Evolutionary conservation across 495 filamentous ascomycete species (phyloP), one percentile per base, ranked within the genome.

Genomic region (Aspergillus sclerotiicarbonarius): DNA sequence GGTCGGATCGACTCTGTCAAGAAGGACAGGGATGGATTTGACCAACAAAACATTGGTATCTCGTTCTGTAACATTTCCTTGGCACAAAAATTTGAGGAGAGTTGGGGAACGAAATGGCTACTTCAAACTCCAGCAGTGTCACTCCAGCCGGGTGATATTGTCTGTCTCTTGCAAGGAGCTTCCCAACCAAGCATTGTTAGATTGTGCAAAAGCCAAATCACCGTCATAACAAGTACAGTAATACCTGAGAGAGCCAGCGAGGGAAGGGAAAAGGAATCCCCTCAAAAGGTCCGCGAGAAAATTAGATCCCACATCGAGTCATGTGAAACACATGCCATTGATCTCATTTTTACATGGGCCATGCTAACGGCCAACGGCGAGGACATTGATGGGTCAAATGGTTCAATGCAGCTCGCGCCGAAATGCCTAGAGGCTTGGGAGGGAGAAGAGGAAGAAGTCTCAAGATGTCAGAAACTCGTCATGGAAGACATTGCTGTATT

Each of bases 171-270:
- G 1, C 20, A 54, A n/a, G 52, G 52, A 1, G n/a, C 35, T 9
- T 54, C 52, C 9, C 13, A 45, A 4, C 35, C 52, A 33, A 54
- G 39, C 39, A 54, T 54, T 43, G 18, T 44, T 20, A 43, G 52
- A 54, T 16, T 18, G 21, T 29, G 18, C 8, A 43, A 16, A n/a
- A 31, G 16, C 21, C 33, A 37, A 35, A 35, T 52, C 33, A 33
- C 4, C 1, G 13, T 52, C 6, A 39, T 52, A 4, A 52, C 30
- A 10, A 30, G 7, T 15, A 20, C 21, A 13, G 8, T 50, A 2
- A 50, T 35, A 13, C 13, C 33, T 35, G 2, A 35, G 13, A 2
- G 1, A 10, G 33, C 1, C 13, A 9, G 2, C 3, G 13, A 13
- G 2, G 33, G 8, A 35, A 7, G 8, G 8, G 33, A 13, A 9